Evolutionary conservation across 2,329 filamentous ascomycete species (phyloP).

Genomic region (Fusarium torreyae): DNA sequence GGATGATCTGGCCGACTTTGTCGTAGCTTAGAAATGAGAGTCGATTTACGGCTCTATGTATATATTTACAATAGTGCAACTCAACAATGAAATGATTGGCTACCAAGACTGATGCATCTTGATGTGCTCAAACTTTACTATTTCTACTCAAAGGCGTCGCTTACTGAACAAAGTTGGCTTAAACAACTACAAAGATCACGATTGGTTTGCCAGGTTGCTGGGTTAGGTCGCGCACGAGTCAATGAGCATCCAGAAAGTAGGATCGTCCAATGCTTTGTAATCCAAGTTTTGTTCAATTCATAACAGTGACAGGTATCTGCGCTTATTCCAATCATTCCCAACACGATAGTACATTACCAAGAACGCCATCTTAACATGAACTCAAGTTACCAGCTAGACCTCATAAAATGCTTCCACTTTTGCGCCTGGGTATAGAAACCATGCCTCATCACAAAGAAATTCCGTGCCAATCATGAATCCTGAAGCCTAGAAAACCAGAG

Average conservation of each 20-base stretch:
- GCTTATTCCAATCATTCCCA: constrained; percentile 17
- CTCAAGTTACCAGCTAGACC: constrained; percentile 20
- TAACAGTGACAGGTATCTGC: constrained; percentile 29
- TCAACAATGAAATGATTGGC: too few species aligned
- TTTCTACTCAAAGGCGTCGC: too few species aligned
- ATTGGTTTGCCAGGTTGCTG: too few species aligned
- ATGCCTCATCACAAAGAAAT: constrained; percentile 23
- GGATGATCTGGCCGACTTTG: not conserved
- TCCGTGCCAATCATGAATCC: not conserved
- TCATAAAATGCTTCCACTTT: constrained; percentile 23
- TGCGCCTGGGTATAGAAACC: constrained; percentile 36
- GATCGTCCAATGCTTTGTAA: not conserved
- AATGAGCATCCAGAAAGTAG: too few species aligned
- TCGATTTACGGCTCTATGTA: not conserved
- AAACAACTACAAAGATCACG: too few species aligned
- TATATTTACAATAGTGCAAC: too few species aligned
- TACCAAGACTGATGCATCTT: too few species aligned
- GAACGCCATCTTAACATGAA: constrained; percentile 27
- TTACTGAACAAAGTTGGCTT: too few species aligned
- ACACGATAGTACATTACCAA: constrained; percentile 12
- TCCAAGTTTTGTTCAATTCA: not conserved
- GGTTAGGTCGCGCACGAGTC: too few species aligned
- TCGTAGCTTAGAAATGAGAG: not conserved
- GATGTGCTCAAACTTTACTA: too few species aligned
- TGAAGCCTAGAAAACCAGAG: not conserved